Conservation (phyloP, 345 rosid genomes). For the Salix udensis region DNA sequence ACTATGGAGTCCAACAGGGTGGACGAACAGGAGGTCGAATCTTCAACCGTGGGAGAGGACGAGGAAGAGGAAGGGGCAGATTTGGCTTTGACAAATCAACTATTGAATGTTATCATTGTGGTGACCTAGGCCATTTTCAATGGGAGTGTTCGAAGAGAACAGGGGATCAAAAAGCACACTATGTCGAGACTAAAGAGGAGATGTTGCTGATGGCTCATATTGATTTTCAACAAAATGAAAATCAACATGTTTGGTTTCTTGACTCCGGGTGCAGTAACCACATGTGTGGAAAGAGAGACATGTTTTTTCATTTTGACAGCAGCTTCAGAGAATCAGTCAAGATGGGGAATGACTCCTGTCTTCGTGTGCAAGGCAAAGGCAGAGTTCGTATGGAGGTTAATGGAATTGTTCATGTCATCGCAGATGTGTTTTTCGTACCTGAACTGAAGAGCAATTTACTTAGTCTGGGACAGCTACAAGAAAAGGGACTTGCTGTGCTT, state of each 20-base stretch:
- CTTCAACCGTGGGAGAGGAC: not conserved
- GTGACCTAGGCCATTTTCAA: not conserved
- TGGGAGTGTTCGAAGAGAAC: not conserved
- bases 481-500: slow-evolving; percentile 6
- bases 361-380: not conserved
- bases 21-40: not conserved
- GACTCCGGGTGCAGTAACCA: not conserved
- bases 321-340: not conserved
- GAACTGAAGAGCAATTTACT: not conserved
- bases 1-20: not conserved
- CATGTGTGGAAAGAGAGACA: not conserved
- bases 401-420: not conserved
- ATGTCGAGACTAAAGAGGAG: not conserved
- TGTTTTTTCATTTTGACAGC: not conserved
- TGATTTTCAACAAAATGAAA: not conserved
- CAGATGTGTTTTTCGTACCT: not conserved
- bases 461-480: slow-evolving; percentile 11
- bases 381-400: not conserved
- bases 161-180: not conserved
- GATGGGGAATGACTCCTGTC: not conserved
- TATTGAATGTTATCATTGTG: not conserved
- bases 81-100: not conserved
- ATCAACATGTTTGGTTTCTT: not conserved
- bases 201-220: not conserved
- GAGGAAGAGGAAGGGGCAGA: not conserved